A percentile compares a stretch with the other conserved stretches of the same genome.
These are phyloP conservation scores for Pichia pseudocactophila DNA, from an alignment of 805 yeast genomes.

Conservation along the genomic window DNA sequence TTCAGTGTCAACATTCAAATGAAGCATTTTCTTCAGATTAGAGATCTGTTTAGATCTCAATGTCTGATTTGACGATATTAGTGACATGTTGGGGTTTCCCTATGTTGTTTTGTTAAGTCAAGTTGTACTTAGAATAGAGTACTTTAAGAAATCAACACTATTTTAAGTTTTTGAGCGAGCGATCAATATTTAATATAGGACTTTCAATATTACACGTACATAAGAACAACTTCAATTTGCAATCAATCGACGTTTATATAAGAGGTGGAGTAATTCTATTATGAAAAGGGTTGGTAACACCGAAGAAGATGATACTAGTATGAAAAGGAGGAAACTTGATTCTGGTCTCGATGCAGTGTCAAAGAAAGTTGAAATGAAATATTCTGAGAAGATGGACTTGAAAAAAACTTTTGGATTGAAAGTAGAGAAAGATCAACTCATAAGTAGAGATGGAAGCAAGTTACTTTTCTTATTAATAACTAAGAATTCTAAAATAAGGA, in stretches of 20 bases:
- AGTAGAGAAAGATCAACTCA: neutral
- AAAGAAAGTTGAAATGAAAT: conserved; percentile 1
- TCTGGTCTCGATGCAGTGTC: too few relatives aligned
- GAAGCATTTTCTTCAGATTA: conserved; percentile 73
- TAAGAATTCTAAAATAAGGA: conserved; percentile 20
- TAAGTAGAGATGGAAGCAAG: neutral
- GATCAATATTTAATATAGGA: too few relatives aligned
- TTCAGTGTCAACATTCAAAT: conserved; percentile 69
- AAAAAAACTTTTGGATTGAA: neutral
- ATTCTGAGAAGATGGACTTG: conserved; percentile 7
- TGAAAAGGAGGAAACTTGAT: neutral
- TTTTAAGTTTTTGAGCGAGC: too few relatives aligned
- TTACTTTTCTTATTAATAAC: conserved; percentile 2
- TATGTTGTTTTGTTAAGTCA: neutral
- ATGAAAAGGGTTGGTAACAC: neutral
- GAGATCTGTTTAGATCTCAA: conserved; percentile 25
- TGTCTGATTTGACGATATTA: conserved; percentile 12
- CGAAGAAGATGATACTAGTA: neutral
- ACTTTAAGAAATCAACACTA: too few relatives aligned
- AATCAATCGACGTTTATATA: too few relatives aligned
- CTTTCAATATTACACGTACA: too few relatives aligned
- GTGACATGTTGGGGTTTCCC: conserved; percentile 11
- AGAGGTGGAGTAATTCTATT: too few relatives aligned
- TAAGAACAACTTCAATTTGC: too few relatives aligned
- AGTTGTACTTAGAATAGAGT: too few relatives aligned